Evolutionary conservation across 2,329 filamentous ascomycete genomes (phyloP).

Genomic region (Claviceps lovelessii): DNA sequence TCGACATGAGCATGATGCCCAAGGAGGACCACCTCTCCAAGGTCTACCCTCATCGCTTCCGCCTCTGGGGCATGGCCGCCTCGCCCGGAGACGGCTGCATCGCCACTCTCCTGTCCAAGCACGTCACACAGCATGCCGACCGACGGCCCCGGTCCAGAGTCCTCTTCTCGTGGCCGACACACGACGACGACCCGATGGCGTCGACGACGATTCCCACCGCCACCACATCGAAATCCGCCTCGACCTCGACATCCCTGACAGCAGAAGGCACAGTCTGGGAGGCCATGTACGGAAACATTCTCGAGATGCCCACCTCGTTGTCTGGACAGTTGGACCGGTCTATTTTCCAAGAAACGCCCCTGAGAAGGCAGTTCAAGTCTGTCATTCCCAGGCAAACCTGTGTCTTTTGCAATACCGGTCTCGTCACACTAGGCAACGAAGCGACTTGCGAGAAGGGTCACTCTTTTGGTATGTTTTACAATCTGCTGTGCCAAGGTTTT

Average conservation of each 20-base stretch:
- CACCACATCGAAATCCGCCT: background rate
- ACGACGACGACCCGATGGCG: background rate
- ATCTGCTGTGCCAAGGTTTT: background rate
- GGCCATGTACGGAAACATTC: constrained; percentile 43
- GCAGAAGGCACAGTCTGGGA: constrained; percentile 43
- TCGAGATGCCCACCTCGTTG: constrained; percentile 28
- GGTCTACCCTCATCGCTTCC: constrained; percentile 34
- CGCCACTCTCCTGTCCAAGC: constrained; percentile 34
- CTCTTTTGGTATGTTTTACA: constrained; percentile 22
- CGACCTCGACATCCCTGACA: constrained; percentile 19
- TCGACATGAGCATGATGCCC: constrained; percentile 5
- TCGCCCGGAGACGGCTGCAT: constrained; percentile 38
- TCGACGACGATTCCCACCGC: background rate
- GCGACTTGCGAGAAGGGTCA: constrained; percentile 26
- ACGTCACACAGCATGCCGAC: constrained; percentile 34
- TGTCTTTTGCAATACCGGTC: constrained; percentile 29
- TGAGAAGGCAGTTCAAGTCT: constrained; percentile 25
- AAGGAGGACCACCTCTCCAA: constrained; percentile 24
- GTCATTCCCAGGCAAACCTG: constrained; percentile 27
- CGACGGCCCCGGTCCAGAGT: constrained; percentile 24
- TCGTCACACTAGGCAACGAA: constrained; percentile 20
- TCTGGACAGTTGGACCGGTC: constrained; percentile 10
- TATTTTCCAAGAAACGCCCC: constrained; percentile 8
- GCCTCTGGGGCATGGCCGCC: constrained; percentile 38
- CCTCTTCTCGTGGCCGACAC: constrained; percentile 21